Evolutionary conservation across 257 asterid species (phyloP).

Genomic region (Rehmannia glutinosa): DNA sequence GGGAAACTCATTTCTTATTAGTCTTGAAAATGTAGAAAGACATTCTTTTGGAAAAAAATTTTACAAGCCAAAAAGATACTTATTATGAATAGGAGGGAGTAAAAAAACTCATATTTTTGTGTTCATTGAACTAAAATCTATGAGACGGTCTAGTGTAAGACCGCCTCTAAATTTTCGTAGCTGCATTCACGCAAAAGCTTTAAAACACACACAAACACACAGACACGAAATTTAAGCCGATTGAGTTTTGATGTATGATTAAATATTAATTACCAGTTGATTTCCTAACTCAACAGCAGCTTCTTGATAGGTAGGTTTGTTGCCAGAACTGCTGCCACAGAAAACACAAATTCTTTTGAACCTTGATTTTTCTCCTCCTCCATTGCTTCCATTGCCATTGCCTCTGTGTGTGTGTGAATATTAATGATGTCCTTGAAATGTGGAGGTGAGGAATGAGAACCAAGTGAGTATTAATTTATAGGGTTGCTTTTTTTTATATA

Average conservation of each 20-base stretch:
- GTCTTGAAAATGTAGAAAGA: too few species aligned
- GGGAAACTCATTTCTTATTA: too few species aligned
- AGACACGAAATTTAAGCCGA: too few species aligned
- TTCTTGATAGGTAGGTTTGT: constrained; percentile 72
- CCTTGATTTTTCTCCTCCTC: constrained; percentile 50
- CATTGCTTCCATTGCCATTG: constrained; percentile 23
- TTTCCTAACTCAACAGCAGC: constrained; percentile 83
- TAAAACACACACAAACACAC: not conserved
- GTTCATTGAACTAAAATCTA: too few species aligned
- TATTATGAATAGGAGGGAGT: too few species aligned
- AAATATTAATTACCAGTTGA: constrained; percentile 49
- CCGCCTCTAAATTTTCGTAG: too few species aligned
- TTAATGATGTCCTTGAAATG: constrained; percentile 9
- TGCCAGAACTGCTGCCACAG: constrained; percentile 90
- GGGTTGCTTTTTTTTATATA: constrained; percentile 1
- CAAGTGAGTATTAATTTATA: constrained; percentile 1
- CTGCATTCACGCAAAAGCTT: not conserved
- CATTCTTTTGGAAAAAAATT: too few species aligned
- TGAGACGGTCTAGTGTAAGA: too few species aligned
- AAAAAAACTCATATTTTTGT: too few species aligned
- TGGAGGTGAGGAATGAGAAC: constrained; percentile 16
- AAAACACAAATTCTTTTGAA: constrained; percentile 80
- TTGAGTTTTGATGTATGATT: not conserved
- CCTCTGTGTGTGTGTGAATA: not conserved
- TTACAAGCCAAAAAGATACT: too few species aligned